Conservation (phyloP, 768 basidiomycete genomes). For the Infundibulicybe gibba region DNA sequence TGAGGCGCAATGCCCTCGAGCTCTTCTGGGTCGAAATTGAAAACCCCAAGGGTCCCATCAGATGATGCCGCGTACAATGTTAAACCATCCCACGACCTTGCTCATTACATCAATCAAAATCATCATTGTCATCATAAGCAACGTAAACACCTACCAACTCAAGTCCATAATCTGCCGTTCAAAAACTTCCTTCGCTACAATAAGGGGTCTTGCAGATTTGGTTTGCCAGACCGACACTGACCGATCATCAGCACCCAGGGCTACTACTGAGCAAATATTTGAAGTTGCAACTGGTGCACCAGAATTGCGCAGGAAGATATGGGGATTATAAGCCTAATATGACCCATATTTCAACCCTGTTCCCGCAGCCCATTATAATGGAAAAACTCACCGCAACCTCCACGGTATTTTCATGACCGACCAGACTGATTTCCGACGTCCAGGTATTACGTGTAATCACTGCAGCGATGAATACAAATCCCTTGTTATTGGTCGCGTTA, state of each 20-base stretch:
- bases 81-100: constrained; percentile 89
- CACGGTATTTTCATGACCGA: constrained; percentile 96
- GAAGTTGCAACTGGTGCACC: constrained; percentile 63
- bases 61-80: constrained; percentile 94
- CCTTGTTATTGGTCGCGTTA: constrained; percentile 94
- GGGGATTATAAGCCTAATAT: constrained; percentile 85
- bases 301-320: constrained; percentile 84
- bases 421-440: constrained; percentile 89
- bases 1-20: constrained; percentile 78
- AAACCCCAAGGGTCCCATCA: constrained; percentile 90
- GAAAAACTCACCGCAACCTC: constrained; percentile 77
- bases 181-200: constrained; percentile 92
- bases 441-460: constrained; percentile 89
- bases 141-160: constrained; percentile 81
- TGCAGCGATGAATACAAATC: constrained; percentile 96
- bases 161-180: constrained; percentile 94
- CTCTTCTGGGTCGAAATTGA: constrained; percentile 78
- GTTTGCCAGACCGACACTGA: constrained; percentile 97
- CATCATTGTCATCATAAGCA: neutral
- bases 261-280: constrained; percentile 90
- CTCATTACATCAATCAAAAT: constrained; percentile 3
- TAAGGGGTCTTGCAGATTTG: constrained; percentile 83
- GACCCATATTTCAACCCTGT: neutral
- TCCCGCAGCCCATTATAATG: neutral
- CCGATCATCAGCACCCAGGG: constrained; percentile 90